Evolutionary conservation across 805 yeast genomes (phyloP).

Genomic region (Isabelozyma pseudorhagii): DNA sequence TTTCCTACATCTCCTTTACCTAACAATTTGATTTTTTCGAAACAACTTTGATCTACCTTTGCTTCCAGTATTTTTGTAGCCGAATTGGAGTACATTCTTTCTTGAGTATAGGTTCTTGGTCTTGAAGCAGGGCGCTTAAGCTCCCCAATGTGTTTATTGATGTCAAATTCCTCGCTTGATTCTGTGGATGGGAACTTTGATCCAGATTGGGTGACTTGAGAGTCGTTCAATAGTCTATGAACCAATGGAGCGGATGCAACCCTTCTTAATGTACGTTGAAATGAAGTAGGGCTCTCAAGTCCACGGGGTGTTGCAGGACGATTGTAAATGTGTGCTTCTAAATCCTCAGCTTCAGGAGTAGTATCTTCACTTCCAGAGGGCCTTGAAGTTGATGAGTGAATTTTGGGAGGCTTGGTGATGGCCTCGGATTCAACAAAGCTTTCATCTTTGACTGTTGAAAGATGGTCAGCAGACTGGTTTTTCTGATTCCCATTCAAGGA

Average conservation of each 20-base stretch:
- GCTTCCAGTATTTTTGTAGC: conserved; percentile 72
- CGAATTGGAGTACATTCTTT: conserved; percentile 67
- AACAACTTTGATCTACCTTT: conserved; percentile 81
- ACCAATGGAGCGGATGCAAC: conserved; percentile 85
- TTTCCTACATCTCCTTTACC: conserved; percentile 99
- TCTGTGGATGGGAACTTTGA: conserved; percentile 8
- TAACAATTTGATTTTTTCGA: conserved; percentile 82
- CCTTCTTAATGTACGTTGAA: conserved; percentile 53
- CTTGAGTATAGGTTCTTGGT: conserved; percentile 40
- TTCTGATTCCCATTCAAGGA: conserved; percentile 10
- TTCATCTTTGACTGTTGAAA: conserved; percentile 7
- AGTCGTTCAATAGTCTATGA: conserved; percentile 27
- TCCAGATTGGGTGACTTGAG: background rate
- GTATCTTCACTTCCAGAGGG: conserved; percentile 10
- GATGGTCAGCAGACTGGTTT: background rate
- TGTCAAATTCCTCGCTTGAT: conserved; percentile 38
- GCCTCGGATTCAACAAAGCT: background rate
- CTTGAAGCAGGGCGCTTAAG: conserved; percentile 28
- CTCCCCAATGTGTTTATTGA: conserved; percentile 43
- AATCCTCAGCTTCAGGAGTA: conserved; percentile 2
- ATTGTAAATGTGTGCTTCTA: background rate
- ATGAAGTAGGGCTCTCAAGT: conserved; percentile 10
- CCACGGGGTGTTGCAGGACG: background rate
- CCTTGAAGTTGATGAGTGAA: conserved; percentile 4
- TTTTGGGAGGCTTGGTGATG: conserved; percentile 16